A percentile compares a stretch with the other conserved stretches of the same genome.
These are phyloP conservation scores for Phytophthora agathidicida DNA, from an alignment of 352 stramenopile species.

Conservation along the genomic window DNA sequence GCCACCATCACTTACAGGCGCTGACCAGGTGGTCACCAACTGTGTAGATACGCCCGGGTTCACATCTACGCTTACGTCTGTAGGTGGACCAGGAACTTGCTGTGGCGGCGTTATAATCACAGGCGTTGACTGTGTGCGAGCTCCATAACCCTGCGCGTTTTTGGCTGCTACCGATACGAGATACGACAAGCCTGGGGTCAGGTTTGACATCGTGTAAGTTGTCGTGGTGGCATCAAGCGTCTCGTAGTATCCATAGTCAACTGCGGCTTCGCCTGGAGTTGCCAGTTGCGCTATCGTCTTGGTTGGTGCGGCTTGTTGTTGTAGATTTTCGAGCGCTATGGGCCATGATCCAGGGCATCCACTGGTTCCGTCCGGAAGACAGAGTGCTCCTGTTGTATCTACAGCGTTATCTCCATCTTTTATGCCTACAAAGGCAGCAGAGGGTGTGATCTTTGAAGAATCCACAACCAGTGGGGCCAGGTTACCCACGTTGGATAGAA, in stretches of 20 bases:
- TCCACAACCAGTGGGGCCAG: slow-evolving; percentile 56
- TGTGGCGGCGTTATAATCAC: slow-evolving; percentile 61
- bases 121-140: slow-evolving; percentile 47
- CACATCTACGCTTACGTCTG: slow-evolving; percentile 72
- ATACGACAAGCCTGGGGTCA: slow-evolving; percentile 82
- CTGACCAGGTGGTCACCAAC: slow-evolving; percentile 56
- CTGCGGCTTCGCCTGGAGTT: slow-evolving; percentile 54
- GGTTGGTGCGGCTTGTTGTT: slow-evolving; percentile 4
- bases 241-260: slow-evolving; percentile 76
- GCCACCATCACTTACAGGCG: slow-evolving; percentile 62
- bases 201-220: slow-evolving; percentile 70
- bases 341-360: slow-evolving; percentile 60
- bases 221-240: slow-evolving; percentile 60
- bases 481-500: slow-evolving; percentile 73
- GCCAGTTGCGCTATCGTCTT: slow-evolving; percentile 21
- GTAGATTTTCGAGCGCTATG: neutral
- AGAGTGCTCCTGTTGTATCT: slow-evolving; percentile 39
- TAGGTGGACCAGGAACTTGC: slow-evolving; percentile 78
- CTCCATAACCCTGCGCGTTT: slow-evolving; percentile 77
- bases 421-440: slow-evolving; percentile 49
- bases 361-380: slow-evolving; percentile 47
- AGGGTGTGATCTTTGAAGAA: slow-evolving; percentile 60
- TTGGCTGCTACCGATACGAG: slow-evolving; percentile 89
- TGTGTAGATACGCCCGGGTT: slow-evolving; percentile 81
- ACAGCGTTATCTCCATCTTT: slow-evolving; percentile 87